Conservation (phyloP, 202 grass and related monocot genomes). For the Setaria italica region DNA sequence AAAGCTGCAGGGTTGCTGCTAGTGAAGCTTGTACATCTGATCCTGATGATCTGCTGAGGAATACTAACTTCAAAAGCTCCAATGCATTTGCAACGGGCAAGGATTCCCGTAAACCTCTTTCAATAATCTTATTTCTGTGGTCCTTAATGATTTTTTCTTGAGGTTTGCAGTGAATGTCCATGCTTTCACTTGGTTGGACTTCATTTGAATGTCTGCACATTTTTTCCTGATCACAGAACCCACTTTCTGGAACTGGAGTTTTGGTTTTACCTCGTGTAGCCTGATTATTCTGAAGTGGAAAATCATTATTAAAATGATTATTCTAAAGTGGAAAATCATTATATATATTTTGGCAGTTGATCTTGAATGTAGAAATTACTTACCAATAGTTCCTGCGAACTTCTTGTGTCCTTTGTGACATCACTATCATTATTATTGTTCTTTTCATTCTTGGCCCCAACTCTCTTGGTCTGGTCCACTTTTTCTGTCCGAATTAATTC, state of each 20-base stretch:
- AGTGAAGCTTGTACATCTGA: slow-evolving; percentile 79
- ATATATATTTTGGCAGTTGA: slow-evolving; percentile 15
- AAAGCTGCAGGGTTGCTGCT: slow-evolving; percentile 71
- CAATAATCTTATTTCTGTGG: slow-evolving; percentile 60
- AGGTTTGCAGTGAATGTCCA: slow-evolving; percentile 36
- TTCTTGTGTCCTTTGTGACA: slow-evolving; percentile 32
- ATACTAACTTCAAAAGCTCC: slow-evolving; percentile 87
- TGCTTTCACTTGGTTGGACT: slow-evolving; percentile 45
- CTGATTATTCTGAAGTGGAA: slow-evolving; percentile 47
- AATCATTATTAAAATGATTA: slow-evolving; percentile 7
- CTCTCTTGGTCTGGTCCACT: slow-evolving; percentile 64
- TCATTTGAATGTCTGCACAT: slow-evolving; percentile 36
- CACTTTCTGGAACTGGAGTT: slow-evolving; percentile 38
- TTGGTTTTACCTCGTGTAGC: slow-evolving; percentile 41
- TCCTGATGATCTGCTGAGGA: slow-evolving; percentile 74
- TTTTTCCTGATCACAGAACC: slow-evolving; percentile 31
- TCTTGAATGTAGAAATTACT: slow-evolving; percentile 47
- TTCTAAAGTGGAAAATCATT: slow-evolving; percentile 12
- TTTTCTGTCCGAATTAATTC: slow-evolving; percentile 76
- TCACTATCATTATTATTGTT: slow-evolving; percentile 42
- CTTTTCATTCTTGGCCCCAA: slow-evolving; percentile 44
- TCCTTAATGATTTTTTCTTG: slow-evolving; percentile 57
- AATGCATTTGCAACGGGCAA: slow-evolving; percentile 82
- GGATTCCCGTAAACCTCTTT: slow-evolving; percentile 71
- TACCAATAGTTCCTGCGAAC: slow-evolving; percentile 57